phyloP scores from a whole-genome alignment of 2,329 filamentous ascomycete species.

The Colletotrichum cuscutae region DNA sequence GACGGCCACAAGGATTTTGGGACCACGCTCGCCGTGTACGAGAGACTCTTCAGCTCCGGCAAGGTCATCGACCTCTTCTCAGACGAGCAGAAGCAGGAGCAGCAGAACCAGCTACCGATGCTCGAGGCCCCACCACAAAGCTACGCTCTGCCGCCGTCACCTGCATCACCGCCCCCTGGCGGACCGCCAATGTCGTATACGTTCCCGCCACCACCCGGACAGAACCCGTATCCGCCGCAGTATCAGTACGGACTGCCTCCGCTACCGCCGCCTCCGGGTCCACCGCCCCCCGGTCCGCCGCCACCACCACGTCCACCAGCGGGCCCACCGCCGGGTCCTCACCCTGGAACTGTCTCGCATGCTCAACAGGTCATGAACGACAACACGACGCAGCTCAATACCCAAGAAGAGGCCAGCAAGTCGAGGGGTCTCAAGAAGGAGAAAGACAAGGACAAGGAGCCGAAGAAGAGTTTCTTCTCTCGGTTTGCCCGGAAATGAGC shows the following conservation, averaged over 20 bases:
- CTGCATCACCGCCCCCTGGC: conserved; percentile 35
- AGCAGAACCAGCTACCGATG: conserved; percentile 23
- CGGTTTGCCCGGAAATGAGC: neutral
- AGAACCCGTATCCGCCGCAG: conserved; percentile 2
- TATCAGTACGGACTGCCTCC: neutral
- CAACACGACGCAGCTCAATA: conserved; percentile 62
- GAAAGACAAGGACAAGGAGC: neutral
- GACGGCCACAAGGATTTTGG: conserved; percentile 62
- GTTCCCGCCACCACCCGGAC: neutral
- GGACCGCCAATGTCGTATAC: neutral
- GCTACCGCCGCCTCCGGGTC: neutral
- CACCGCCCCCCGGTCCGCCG: neutral
- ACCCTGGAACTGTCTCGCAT: conserved; percentile 54
- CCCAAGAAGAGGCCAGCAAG: conserved; percentile 45
- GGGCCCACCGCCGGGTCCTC: conserved; percentile 11
- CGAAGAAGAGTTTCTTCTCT: conserved; percentile 22
- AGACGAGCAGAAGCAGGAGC: conserved; percentile 42
- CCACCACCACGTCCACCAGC: neutral
- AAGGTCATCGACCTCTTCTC: conserved; percentile 63
- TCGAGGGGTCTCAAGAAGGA: conserved; percentile 9
- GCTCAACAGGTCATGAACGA: conserved; percentile 65
- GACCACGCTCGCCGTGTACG: conserved; percentile 64
- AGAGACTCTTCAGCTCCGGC: conserved; percentile 59
- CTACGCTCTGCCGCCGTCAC: conserved; percentile 45
- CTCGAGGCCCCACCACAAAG: conserved; percentile 9